Evolutionary conservation across 306 rosid species (phyloP).

Genomic region (Ammopiptanthus mongolicus): DNA sequence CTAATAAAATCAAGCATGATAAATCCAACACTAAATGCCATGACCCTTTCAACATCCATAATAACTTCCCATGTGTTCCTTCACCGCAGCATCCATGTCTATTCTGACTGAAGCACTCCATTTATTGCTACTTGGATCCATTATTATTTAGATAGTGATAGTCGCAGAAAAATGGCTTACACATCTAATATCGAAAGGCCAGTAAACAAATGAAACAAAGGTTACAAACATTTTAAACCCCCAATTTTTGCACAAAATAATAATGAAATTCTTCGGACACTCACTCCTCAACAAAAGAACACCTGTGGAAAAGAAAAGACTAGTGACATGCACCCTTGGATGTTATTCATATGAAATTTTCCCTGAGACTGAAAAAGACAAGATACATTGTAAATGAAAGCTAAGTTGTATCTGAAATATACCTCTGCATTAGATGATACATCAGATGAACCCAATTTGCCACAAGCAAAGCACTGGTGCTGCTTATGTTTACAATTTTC

Average conservation of each 20-base stretch:
- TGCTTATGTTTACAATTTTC: conserved; percentile 49
- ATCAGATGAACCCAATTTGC: conserved; percentile 63
- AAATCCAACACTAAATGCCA: not conserved
- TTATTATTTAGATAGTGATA: not conserved
- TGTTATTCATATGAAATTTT: not conserved
- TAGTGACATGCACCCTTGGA: not conserved
- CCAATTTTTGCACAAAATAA: not conserved
- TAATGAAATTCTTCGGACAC: not conserved
- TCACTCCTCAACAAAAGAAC: not conserved
- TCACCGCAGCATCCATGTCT: not conserved
- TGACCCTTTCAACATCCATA: not conserved
- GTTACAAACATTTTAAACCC: not conserved
- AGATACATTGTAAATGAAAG: not conserved
- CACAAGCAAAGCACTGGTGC: conserved; percentile 74
- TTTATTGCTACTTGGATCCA: not conserved
- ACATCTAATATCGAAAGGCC: not conserved
- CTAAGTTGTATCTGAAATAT: conserved; percentile 12
- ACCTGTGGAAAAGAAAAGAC: not conserved
- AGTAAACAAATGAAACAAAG: not conserved
- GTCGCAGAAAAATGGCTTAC: not conserved
- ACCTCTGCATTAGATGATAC: conserved; percentile 51
- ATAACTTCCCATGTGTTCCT: not conserved
- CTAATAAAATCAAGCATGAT: not conserved
- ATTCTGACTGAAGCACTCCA: not conserved
- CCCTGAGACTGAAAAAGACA: not conserved